These are phyloP conservation scores for Exidia glandulosa DNA, from an alignment of 768 basidiomycete genomes.

Conservation along the genomic window DNA sequence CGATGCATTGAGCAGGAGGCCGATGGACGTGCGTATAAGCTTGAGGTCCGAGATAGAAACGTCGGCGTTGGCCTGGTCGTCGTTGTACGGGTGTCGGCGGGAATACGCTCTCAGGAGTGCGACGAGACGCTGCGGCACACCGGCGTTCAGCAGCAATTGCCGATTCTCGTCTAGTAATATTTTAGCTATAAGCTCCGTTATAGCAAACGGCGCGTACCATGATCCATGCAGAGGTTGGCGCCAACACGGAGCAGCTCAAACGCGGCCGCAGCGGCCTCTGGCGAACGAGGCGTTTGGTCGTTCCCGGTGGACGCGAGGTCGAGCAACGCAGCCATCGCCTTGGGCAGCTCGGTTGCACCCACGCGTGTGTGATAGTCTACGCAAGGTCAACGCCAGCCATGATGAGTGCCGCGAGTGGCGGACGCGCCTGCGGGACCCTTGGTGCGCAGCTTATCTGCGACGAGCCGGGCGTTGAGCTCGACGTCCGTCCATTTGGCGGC, in stretches of 20 bases:
- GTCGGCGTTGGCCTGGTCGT: not conserved
- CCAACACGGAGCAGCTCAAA: conserved; percentile 66
- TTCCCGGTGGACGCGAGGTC: conserved; percentile 33
- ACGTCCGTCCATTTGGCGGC: conserved; percentile 37
- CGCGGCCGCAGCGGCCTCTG: conserved; percentile 29
- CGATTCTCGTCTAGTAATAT: conserved; percentile 75
- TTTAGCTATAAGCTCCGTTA: too few species aligned
- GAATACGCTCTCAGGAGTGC: conserved; percentile 58
- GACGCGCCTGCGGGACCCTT: conserved; percentile 37
- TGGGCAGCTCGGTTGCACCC: conserved; percentile 54
- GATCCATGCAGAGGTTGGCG: conserved; percentile 79
- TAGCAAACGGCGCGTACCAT: too few species aligned
- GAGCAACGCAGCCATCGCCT: conserved; percentile 51
- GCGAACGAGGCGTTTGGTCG: not conserved
- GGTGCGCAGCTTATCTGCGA: conserved; percentile 54
- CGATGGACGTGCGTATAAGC: conserved; percentile 66
- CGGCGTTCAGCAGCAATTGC: conserved; percentile 54
- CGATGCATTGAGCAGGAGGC: conserved; percentile 67
- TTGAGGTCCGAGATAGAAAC: conserved; percentile 49
- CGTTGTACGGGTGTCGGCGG: conserved; percentile 9
- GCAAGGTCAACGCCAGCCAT: conserved; percentile 1
- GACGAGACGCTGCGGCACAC: conserved; percentile 56
- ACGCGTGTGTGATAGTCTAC: conserved; percentile 57
- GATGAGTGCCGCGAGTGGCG: not conserved
- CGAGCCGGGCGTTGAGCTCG: conserved; percentile 37